Base-by-base conservation (phyloP, 257 asterid species). In the Buddleja alternifolia region DNA sequence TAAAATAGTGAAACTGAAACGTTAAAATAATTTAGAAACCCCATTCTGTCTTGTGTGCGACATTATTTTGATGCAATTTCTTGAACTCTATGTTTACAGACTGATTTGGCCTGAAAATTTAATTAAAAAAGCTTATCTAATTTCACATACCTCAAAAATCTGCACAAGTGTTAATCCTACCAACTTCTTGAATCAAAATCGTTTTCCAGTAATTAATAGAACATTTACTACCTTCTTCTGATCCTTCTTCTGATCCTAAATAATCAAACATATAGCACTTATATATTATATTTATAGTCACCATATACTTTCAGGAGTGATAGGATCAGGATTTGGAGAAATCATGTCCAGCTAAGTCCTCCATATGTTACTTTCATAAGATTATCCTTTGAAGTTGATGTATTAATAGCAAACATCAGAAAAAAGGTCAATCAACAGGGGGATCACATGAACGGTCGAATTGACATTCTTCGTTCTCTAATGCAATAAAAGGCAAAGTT, bases 331-430 rank as follows among this genome's bases (percentile, higher is more conserved):
- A 29, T 24, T 8, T 11, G 20, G 21, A 32, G 3, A 19, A 34
- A 71, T 6, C 16, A 37, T 12, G 39, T 63, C 19, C 60, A 51
- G 56, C 59, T 42, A 21, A 23, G 59, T 45, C 40, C 50, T 56
- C 24, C 56, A 55, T 20, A 47, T 54, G 42, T 29, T 24, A 56
- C 37, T 50, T 61, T 11, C 74, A 37, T 52, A 44, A 63, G 66
- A 44, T 41, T 24, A 15, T 14, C 45, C 10, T 24, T 44, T 36
- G 55, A 23, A 57, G 36, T 9, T 19, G 53, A 73, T 15, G 34
- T 60, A 29, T 51, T 36, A 15, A 40, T 3, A 42, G 34, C 9
- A 44, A 10, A 39, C 60, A 61, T 55, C 55, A 62, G n/a, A n/a
- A n/a, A 11, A 53, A 39, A 42, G 8, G 58, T 50, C 24, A 52